Percentiles rank a stretch among this genome's conserved stretches.
phyloP scores from a whole-genome alignment of 2,329 filamentous ascomycete genomes.

The Chrysoporthe cubensis region DNA sequence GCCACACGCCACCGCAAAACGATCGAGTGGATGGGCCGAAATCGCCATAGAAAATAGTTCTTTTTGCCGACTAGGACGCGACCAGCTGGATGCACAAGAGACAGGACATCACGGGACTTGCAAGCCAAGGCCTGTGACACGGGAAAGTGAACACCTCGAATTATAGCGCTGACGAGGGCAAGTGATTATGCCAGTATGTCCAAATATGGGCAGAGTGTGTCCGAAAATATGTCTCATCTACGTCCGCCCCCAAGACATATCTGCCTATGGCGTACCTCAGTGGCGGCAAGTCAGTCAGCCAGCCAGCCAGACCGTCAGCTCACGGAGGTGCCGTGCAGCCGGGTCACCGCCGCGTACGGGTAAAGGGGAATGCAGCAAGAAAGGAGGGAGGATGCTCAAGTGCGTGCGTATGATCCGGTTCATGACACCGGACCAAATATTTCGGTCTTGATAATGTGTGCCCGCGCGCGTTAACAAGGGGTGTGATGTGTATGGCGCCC shows the following conservation, averaged over 20 bases:
- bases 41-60: background rate
- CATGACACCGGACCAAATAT: background rate
- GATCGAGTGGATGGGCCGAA: background rate
- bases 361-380: background rate
- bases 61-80: too few species aligned
- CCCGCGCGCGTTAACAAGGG: background rate
- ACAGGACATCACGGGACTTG: too few species aligned
- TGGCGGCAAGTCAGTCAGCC: too few species aligned
- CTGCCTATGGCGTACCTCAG: background rate
- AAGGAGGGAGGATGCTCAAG: background rate
- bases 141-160: background rate
- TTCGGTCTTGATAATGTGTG: background rate
- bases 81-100: too few species aligned
- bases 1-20: background rate
- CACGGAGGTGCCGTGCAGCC: background rate
- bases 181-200: background rate
- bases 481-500: background rate
- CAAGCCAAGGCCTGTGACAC: too few species aligned
- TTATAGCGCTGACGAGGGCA: background rate
- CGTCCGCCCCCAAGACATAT: background rate
- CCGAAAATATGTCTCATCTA: background rate
- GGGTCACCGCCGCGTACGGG: background rate
- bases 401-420: background rate
- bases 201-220: background rate
- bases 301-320: background rate